phyloP scores from a whole-genome alignment of 2,329 filamentous ascomycete genomes.

The Thelonectria blattea region DNA sequence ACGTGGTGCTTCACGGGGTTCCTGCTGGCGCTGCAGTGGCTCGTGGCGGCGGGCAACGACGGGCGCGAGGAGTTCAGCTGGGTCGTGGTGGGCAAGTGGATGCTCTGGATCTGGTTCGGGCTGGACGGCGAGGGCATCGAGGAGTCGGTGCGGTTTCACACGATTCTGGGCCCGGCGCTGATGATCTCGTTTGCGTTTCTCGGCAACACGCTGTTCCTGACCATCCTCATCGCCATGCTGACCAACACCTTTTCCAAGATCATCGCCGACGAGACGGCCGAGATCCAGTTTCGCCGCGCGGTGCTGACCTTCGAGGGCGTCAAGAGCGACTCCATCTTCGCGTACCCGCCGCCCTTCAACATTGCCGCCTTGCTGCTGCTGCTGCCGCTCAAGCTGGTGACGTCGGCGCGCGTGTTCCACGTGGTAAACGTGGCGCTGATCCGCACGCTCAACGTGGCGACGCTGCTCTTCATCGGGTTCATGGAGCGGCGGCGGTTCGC shows the following conservation, averaged over 20 bases:
- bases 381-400: conserved; percentile 68
- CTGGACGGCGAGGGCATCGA: conserved; percentile 67
- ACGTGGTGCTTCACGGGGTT: conserved; percentile 75
- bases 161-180: conserved; percentile 69
- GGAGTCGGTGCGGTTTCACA: conserved; percentile 64
- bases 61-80: conserved; percentile 43
- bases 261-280: conserved; percentile 70
- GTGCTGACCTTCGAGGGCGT: conserved; percentile 78
- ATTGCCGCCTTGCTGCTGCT: conserved; percentile 67
- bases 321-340: conserved; percentile 73
- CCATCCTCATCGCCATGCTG: conserved; percentile 75
- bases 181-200: conserved; percentile 77
- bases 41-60: conserved; percentile 47
- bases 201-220: conserved; percentile 76
- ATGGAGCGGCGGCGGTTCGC: conserved; percentile 65
- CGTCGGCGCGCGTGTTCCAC: conserved; percentile 71
- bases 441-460: conserved; percentile 66
- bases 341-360: conserved; percentile 74
- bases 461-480: conserved; percentile 65
- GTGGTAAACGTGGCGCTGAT: conserved; percentile 72
- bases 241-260: conserved; percentile 75
- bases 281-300: conserved; percentile 74
- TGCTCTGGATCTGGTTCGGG: conserved; percentile 82
- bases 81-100: conserved; percentile 73
- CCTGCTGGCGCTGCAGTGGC: conserved; percentile 72